phyloP scores from a whole-genome alignment of 2,329 filamentous ascomycete genomes.

The Neofusicoccum cordaticola region DNA sequence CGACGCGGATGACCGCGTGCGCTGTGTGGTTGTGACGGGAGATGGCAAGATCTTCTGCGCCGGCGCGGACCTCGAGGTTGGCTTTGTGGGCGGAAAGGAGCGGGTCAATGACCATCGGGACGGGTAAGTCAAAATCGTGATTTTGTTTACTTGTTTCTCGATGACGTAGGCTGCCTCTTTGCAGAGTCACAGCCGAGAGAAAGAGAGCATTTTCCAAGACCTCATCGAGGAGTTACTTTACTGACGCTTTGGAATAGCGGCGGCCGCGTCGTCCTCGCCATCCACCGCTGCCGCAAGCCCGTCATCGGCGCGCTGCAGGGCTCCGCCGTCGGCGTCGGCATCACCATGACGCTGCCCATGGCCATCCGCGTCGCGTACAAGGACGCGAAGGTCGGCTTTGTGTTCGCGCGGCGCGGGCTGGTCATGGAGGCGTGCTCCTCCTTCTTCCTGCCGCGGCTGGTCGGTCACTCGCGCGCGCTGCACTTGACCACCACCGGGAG shows the following conservation, averaged over 20 bases:
- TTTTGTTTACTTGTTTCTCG: neutral
- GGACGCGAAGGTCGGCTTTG: slow-evolving; percentile 68
- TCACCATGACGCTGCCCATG: slow-evolving; percentile 59
- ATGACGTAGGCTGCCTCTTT: neutral
- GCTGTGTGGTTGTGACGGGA: slow-evolving; percentile 55
- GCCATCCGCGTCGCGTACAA: slow-evolving; percentile 54
- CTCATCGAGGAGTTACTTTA: too few relatives aligned
- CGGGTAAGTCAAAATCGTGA: slow-evolving; percentile 37
- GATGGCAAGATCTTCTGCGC: slow-evolving; percentile 54
- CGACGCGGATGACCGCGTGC: slow-evolving; percentile 55
- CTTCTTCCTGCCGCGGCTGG: slow-evolving; percentile 68
- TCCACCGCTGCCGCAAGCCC: slow-evolving; percentile 57
- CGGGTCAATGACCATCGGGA: slow-evolving; percentile 51
- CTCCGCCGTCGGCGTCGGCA: slow-evolving; percentile 57
- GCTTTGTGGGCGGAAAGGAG: slow-evolving; percentile 46
- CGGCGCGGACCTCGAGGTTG: slow-evolving; percentile 55
- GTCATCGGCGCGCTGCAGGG: slow-evolving; percentile 56
- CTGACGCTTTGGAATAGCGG: slow-evolving; percentile 29
- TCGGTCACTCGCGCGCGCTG: slow-evolving; percentile 63
- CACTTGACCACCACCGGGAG: slow-evolving; percentile 66
- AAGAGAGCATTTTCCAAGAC: too few relatives aligned
- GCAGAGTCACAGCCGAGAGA: too few relatives aligned
- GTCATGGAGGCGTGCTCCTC: slow-evolving; percentile 70
- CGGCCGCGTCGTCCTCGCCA: slow-evolving; percentile 50
- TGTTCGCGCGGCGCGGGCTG: slow-evolving; percentile 68